Base-by-base conservation (phyloP, 225 moss, liverwort and hornwort species). In the Climacium dendroides region DNA sequence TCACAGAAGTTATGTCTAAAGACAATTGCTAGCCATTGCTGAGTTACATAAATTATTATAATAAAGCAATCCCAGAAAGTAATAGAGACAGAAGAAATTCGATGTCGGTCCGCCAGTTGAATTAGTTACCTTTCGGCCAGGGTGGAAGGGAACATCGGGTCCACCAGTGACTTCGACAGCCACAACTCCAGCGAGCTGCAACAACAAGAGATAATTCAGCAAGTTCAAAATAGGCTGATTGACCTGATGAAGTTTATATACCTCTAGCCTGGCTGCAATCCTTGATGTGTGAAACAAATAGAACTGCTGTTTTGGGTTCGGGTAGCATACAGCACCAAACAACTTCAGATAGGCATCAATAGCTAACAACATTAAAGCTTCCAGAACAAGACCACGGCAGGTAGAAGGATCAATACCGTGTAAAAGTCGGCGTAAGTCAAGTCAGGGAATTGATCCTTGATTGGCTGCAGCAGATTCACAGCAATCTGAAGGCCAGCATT, bases 81-180 rank as follows among this genome's bases (percentile, higher is more conserved):
- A 66, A 19, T 34, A 59, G 19, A 47, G 25, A 63, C 45, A 19
- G 9, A 39, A 71, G 10, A 55, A 15, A 62, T 26, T 64, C 41
- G 22, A 24, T 29, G 3, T 39, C 34, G 35, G 74, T 25, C 19
- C 4, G 4, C 74, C 34, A 81, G 6, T 17, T 22, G 16, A 37
- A 15, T 18, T 58, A 15, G 3, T 73, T 92, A 98, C 98, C 94
- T 80, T 84, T 12, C 98, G 92, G 59, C 98, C 98, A 39, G 98
- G 96, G 74, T 98, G 96, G 84, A 95, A 98, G 15, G 97, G 96
- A 84, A 98, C 54, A 47, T 88, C 93, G 25, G 98, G 98, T 88
- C 97, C 98, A 41, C 98, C 98, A 43, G 98, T 94, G 43, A 97
- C 93, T 91, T 98, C 96, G n/a, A 98, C 97, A 39, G 96, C 95